Percentiles rank a stretch among this genome's conserved stretches.
Evolutionary conservation across 2,329 filamentous ascomycete species (phyloP).

Genomic region (Penicillium sp.): DNA sequence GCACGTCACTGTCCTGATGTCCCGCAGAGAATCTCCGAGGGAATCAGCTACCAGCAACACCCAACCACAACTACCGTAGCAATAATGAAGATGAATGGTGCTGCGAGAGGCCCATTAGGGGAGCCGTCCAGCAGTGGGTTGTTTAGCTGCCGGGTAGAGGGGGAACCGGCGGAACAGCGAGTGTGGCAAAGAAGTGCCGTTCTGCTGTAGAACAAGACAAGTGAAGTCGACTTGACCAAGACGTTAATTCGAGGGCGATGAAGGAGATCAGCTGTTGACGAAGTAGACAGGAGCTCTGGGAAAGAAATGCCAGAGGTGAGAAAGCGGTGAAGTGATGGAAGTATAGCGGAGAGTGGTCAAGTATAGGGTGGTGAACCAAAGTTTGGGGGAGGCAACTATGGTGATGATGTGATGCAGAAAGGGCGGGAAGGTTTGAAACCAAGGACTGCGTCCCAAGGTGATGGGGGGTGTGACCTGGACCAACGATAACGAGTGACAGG

Average conservation of each 20-base stretch:
- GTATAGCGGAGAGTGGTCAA: not conserved
- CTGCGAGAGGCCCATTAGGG: constrained; percentile 36
- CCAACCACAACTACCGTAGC: constrained; percentile 39
- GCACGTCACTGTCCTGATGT: constrained; percentile 14
- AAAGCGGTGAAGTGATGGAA: constrained; percentile 10
- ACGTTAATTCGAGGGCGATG: not conserved
- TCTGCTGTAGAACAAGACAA: constrained; percentile 19
- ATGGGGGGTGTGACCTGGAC: constrained; percentile 26
- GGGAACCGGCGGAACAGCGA: constrained; percentile 15
- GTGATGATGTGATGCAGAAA: constrained; percentile 32
- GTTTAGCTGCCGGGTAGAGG: constrained; percentile 13
- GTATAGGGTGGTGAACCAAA: constrained; percentile 3
- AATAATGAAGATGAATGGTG: constrained; percentile 23
- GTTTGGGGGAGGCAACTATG: constrained; percentile 11
- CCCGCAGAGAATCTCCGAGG: constrained; percentile 12
- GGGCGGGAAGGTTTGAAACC: constrained; percentile 26
- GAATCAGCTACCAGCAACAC: constrained; percentile 17
- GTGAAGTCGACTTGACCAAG: constrained; percentile 8
- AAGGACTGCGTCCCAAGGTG: constrained; percentile 22
- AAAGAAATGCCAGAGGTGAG: not conserved
- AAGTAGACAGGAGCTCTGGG: not conserved
- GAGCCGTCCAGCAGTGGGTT: constrained; percentile 11
- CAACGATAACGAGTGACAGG: constrained; percentile 34
- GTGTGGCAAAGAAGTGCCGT: constrained; percentile 7
- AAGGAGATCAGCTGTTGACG: not conserved